Evolutionary conservation across 2,329 filamentous ascomycete genomes (phyloP).

Genomic region (Pseudophaeomoniella oleicola): DNA sequence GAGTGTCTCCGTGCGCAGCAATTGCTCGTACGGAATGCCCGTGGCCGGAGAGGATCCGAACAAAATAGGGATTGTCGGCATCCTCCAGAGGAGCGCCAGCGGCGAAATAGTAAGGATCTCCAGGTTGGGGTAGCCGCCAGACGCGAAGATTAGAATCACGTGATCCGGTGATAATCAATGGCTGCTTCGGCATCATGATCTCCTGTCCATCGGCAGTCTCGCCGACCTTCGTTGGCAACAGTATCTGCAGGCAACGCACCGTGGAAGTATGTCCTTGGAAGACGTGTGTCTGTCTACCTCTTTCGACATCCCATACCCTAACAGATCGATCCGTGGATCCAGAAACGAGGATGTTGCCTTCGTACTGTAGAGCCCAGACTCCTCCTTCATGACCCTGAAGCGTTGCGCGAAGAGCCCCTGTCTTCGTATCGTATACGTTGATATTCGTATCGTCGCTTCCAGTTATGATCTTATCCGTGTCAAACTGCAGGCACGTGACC

Average conservation of each 20-base stretch:
- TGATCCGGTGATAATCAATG: constrained; percentile 92
- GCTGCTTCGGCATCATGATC: constrained; percentile 85
- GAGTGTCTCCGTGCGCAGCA: constrained; percentile 80
- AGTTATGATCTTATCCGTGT: constrained; percentile 94
- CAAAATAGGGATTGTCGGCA: constrained; percentile 84
- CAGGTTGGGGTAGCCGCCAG: constrained; percentile 78
- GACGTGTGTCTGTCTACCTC: constrained; percentile 80
- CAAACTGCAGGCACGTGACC: constrained; percentile 94
- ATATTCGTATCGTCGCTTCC: constrained; percentile 96
- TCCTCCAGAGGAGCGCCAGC: constrained; percentile 57
- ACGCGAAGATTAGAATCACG: constrained; percentile 87
- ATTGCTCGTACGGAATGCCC: constrained; percentile 91
- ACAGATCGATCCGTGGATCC: constrained; percentile 93
- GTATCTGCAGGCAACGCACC: constrained; percentile 85
- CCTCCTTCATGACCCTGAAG: constrained; percentile 91
- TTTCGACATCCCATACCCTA: constrained; percentile 98
- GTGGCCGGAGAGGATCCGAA: constrained; percentile 74
- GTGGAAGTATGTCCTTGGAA: constrained; percentile 98
- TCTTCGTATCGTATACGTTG: constrained; percentile 95
- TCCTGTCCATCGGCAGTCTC: constrained; percentile 55
- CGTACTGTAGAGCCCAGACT: constrained; percentile 93
- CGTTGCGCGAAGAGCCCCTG: constrained; percentile 66
- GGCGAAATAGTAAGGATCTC: constrained; percentile 65
- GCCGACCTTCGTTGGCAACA: constrained; percentile 71
- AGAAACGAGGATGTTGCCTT: constrained; percentile 87